These are phyloP conservation scores for Cynara cardunculus DNA, from an alignment of 129 eudicot species.

Conservation along the genomic window DNA sequence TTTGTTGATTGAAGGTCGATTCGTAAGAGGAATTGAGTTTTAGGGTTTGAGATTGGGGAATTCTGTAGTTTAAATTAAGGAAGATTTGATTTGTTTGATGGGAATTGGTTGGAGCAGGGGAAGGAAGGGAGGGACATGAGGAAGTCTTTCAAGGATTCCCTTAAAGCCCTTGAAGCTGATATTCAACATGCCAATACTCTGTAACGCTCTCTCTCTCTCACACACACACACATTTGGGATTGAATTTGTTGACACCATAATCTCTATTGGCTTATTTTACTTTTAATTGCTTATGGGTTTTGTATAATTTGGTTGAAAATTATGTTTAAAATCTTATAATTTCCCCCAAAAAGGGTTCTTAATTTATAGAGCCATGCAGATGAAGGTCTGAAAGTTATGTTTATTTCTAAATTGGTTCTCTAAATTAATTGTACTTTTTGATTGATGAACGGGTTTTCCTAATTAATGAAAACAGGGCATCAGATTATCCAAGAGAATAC, in stretches of 20 bases:
- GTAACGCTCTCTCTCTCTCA: constrained; percentile 34
- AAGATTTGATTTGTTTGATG: constrained; percentile 37
- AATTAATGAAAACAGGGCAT: constrained; percentile 56
- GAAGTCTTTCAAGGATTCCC: constrained; percentile 79
- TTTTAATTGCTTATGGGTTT: not conserved
- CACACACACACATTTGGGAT: not conserved
- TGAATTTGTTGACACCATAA: not conserved
- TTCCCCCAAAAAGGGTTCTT: not conserved
- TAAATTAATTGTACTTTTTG: too few relatives aligned
- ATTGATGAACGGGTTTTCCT: too few relatives aligned
- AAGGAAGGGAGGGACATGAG: constrained; percentile 43
- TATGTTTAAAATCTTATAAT: not conserved
- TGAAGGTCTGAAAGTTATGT: not conserved
- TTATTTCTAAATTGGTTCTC: too few relatives aligned
- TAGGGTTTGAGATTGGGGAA: not conserved
- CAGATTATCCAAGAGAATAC: constrained; percentile 76
- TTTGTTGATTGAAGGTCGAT: not conserved
- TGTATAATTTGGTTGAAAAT: not conserved
- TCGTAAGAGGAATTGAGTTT: not conserved
- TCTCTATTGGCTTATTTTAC: not conserved
- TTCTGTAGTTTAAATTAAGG: not conserved
- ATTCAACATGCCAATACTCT: constrained; percentile 87
- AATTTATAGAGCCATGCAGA: not conserved
- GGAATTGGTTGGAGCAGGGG: constrained; percentile 34
- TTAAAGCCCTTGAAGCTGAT: constrained; percentile 93